phyloP scores from a whole-genome alignment of 1,139 yeast species.

The Casaregolazyma lundiana region DNA sequence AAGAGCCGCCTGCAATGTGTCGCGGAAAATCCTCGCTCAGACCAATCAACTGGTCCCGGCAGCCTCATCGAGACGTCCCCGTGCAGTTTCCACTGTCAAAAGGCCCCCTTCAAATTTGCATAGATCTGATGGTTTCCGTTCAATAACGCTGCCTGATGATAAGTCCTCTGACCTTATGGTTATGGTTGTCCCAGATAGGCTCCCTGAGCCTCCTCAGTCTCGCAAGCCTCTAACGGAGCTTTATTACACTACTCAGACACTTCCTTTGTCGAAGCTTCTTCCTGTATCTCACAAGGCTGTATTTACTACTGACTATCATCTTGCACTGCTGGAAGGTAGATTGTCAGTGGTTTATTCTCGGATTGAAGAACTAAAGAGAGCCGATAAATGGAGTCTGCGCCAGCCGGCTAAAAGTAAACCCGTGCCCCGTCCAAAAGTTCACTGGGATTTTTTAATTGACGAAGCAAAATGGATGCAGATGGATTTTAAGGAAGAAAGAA shows the following conservation, averaged over 20 bases:
- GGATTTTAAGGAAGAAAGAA: constrained; percentile 69
- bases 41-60: not conserved
- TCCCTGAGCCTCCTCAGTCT: constrained; percentile 34
- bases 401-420: constrained; percentile 73
- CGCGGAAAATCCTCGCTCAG: not conserved
- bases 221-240: constrained; percentile 68
- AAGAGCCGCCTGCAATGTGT: not conserved
- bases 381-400: constrained; percentile 85
- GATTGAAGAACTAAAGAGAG: constrained; percentile 84
- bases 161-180: constrained; percentile 27
- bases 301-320: constrained; percentile 78
- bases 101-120: not conserved
- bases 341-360: constrained; percentile 88
- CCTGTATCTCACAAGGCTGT: constrained; percentile 84
- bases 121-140: constrained; percentile 14
- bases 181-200: constrained; percentile 33
- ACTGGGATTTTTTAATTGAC: constrained; percentile 69
- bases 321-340: constrained; percentile 87
- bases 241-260: constrained; percentile 79
- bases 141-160: constrained; percentile 15
- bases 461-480: constrained; percentile 85
- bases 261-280: constrained; percentile 74
- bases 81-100: not conserved
- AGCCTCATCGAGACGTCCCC: not conserved
- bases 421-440: constrained; percentile 56